Evolutionary conservation across 495 filamentous ascomycete genomes (phyloP).

Genomic region (Trichoderma virens): DNA sequence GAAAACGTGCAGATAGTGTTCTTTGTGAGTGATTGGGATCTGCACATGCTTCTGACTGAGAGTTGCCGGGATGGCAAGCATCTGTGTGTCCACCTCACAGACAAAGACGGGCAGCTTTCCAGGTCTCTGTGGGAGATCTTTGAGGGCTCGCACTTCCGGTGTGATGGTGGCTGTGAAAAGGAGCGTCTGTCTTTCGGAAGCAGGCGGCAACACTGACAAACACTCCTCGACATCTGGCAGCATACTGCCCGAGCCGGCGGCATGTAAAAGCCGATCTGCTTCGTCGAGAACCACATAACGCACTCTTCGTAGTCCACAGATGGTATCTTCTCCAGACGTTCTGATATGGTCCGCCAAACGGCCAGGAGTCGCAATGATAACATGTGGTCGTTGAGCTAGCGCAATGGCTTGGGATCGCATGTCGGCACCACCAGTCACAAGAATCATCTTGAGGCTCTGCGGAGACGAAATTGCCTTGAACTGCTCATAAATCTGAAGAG

Average conservation of each 20-base stretch:
- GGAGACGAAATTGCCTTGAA: constrained; percentile 83
- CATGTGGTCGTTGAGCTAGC: constrained; percentile 71
- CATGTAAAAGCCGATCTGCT: constrained; percentile 80
- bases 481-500: constrained; percentile 93
- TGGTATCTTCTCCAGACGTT: constrained; percentile 82
- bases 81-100: constrained; percentile 76
- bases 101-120: constrained; percentile 72
- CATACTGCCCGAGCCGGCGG: constrained; percentile 68
- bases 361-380: constrained; percentile 92
- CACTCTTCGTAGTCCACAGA: constrained; percentile 66
- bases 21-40: constrained; percentile 79
- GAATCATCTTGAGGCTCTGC: constrained; percentile 72
- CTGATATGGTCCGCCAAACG: constrained; percentile 89
- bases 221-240: constrained; percentile 88
- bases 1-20: constrained; percentile 88
- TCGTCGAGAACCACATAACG: constrained; percentile 91
- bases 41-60: constrained; percentile 80
- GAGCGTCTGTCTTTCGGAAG: constrained; percentile 68
- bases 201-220: constrained; percentile 66
- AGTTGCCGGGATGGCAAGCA: constrained; percentile 65
- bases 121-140: constrained; percentile 58
- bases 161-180: constrained; percentile 98
- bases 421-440: constrained; percentile 86
- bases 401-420: constrained; percentile 85
- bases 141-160: constrained; percentile 78